Evolutionary conservation across 345 rosid species (phyloP).

Genomic region (Geranium rotundifolium): DNA sequence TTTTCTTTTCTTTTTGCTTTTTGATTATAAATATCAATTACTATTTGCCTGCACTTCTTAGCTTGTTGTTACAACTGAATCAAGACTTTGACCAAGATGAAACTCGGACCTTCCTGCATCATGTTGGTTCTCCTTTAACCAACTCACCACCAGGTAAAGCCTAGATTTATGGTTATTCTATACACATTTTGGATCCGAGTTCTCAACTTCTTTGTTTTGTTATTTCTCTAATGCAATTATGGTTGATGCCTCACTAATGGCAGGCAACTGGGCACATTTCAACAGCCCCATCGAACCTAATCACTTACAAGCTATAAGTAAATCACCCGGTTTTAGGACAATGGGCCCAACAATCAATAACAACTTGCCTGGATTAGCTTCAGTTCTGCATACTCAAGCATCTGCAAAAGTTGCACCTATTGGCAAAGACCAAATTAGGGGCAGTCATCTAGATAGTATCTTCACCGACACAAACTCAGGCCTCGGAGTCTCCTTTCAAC

Average conservation of each 20-base stretch:
- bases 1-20: not conserved
- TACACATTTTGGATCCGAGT: not conserved
- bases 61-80: conserved; percentile 59
- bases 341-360: conserved; percentile 44
- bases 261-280: conserved; percentile 71
- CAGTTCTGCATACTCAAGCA: conserved; percentile 59
- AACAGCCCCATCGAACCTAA: conserved; percentile 58
- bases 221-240: not conserved
- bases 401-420: conserved; percentile 46
- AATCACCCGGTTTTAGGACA: conserved; percentile 51
- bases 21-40: too few species aligned
- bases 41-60: conserved; percentile 14
- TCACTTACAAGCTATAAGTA: conserved; percentile 51
- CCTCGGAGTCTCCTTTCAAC: conserved; percentile 38
- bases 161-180: not conserved
- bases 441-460: conserved; percentile 35
- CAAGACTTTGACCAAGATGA: conserved; percentile 86
- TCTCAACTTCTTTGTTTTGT: too few species aligned
- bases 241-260: conserved; percentile 5
- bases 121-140: conserved; percentile 59
- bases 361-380: conserved; percentile 67
- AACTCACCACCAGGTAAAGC: conserved; percentile 81
- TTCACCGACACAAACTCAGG: conserved; percentile 30
- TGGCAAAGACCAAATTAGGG: conserved; percentile 63
- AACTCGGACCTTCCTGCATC: conserved; percentile 45